Evolutionary conservation across 73 alveolate genomes (phyloP), one percentile per base, ranked within the genome.

Genomic region (Paramecium tetraurelia): DNA sequence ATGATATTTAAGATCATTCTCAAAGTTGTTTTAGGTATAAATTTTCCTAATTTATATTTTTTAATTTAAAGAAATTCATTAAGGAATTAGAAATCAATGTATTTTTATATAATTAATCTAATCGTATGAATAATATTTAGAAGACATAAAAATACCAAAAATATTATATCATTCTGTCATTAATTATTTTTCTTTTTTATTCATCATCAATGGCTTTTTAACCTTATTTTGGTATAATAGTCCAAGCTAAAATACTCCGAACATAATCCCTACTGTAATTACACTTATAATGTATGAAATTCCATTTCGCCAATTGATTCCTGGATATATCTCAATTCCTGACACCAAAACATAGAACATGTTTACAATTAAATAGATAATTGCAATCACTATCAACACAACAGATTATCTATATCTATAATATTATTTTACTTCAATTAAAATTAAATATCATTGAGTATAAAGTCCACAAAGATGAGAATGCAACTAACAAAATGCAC

Each of bases 231-330:
- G 16, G 12, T 35, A 31, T 29, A 72, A 40, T 35, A 36, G 2
- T 72, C 86, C 86, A 16, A 72, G n/a, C 11, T 35, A 33, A 72
- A 72, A 72, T 72, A 72, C 86, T 72, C 86, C 86, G 21, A 80
- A 40, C 48, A 80, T 63, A 12, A 80, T 24, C 3, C 46, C 57
- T 24, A 80, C 10, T 44, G 90, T 80, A 21, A 48, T 35, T 18
- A 80, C 22, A 43, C 63, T 63, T 12, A 80, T 35, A 11, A 80
- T 43, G 20, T 80, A 80, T 8, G 90, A 80, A 14, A 80, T 80
- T 5, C 35, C 46, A 48, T 80, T 80, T 46, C 57, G 18, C 90
- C 90, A 80, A 80, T 80, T 80, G 22, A 80, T 80, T 80, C 90
- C 90, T 7, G 90, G 90, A 24, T 80, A 80, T 2, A 80, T 48